Evolutionary conservation across 805 yeast genomes (phyloP), one percentile per base, ranked within the genome.

Genomic region (Starmera caribaea): DNA sequence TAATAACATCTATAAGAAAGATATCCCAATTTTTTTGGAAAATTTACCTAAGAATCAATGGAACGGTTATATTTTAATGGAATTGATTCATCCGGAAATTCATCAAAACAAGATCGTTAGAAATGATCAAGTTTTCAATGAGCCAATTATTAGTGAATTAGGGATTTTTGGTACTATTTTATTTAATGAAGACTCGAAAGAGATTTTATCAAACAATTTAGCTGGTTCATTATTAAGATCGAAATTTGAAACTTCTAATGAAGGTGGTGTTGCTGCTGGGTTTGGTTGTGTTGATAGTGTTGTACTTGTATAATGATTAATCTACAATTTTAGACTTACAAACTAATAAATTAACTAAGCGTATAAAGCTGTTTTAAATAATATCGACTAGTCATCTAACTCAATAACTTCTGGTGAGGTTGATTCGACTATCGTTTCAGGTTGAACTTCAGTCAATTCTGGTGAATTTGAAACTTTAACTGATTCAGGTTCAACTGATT

Each of bases 221-320:
- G 76, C 88, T 2, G 97, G 97, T 6, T 86, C 85, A 76, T 68
- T 92, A 47, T 65, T 92, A 49, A 77, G 98, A 63, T 83, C 96
- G 1, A 92, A 92, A 59, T 76, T 88, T 41, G 81, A 85, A 47
- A 66, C 81, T 4, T 82, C 95, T 39, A 80, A 92, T 60, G 99
- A 92, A 65, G 98, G 98, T 31, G 99, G 99, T 32, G 97, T 92
- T 29, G 97, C 97, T 16, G 98, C 98, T 13, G 99, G 99, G 1
- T 90, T 85, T 62, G 99, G 97, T 7, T 88, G 97, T 60, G 85
- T 92, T 32, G 98, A 92, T 60, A 83, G 88, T 53, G 69, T 88
- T 30, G 75, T 78, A 44, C 63, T 86, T 33, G 42, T 50, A 28
- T 51, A 46, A 38, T 34, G 28, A 17, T 40, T 36, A 21, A 5